Evolutionary conservation across 805 yeast genomes (phyloP).

Genomic region (Candida vartiovaarae): DNA sequence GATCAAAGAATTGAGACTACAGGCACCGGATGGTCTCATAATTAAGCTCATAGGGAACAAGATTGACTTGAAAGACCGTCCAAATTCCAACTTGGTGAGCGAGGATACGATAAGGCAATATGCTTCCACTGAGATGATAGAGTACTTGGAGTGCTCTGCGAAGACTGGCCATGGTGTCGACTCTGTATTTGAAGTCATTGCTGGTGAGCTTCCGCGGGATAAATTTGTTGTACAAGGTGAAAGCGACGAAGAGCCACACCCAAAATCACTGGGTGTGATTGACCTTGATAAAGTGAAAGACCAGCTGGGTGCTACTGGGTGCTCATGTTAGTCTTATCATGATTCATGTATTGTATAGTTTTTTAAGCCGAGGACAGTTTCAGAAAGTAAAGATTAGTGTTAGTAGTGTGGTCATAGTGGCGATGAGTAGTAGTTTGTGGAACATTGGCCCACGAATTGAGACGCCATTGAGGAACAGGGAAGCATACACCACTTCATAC

Average conservation of each 20-base stretch:
- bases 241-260: constrained; percentile 2
- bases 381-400: not conserved
- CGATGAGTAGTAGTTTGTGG: not conserved
- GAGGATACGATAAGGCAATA: constrained; percentile 6
- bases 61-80: constrained; percentile 41
- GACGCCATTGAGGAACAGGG: not conserved
- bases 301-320: constrained; percentile 1
- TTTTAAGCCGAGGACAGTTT: too few species aligned
- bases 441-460: not conserved
- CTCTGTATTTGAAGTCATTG: constrained; percentile 34
- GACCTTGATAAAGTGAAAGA: constrained; percentile 23
- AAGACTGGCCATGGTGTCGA: constrained; percentile 59
- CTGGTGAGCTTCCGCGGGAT: constrained; percentile 40
- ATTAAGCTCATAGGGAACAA: constrained; percentile 89
- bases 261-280: constrained; percentile 18
- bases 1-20: constrained; percentile 87
- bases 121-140: constrained; percentile 21
- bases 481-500: not conserved
- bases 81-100: constrained; percentile 19
- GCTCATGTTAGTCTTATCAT: constrained; percentile 1
- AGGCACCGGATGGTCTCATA: constrained; percentile 64
- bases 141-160: constrained; percentile 33
- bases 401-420: not conserved
- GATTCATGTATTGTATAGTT: too few species aligned
- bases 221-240: constrained; percentile 4